Percentiles rank a stretch among this genome's conserved stretches.
phyloP scores from a whole-genome alignment of 2,329 filamentous ascomycete genomes.

The Sporothrix protearum region DNA sequence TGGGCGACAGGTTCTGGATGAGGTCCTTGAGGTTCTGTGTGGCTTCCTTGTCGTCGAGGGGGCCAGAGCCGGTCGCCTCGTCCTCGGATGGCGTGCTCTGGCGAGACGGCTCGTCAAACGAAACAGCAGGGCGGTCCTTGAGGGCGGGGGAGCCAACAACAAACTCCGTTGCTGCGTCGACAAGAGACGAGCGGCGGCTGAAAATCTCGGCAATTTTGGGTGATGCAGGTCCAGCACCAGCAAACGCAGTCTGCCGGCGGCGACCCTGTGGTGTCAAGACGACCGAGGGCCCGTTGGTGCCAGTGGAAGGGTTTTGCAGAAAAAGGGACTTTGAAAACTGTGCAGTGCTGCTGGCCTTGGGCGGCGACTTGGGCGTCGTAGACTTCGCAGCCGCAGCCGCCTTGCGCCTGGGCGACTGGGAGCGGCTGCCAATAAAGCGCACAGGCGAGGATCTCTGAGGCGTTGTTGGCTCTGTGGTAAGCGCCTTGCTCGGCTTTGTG shows the following conservation, averaged over 20 bases:
- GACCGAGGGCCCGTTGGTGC: conserved; percentile 59
- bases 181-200: conserved; percentile 67
- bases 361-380: conserved; percentile 31
- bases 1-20: conserved; percentile 74
- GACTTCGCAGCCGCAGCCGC: conserved; percentile 30
- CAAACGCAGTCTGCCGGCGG: conserved; percentile 62
- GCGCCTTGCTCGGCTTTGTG: background rate
- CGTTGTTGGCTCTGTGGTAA: conserved; percentile 22
- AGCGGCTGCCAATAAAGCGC: conserved; percentile 31
- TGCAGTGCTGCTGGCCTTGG: conserved; percentile 31
- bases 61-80: conserved; percentile 44
- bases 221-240: conserved; percentile 69
- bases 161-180: conserved; percentile 62
- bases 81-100: conserved; percentile 57
- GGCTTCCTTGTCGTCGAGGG: conserved; percentile 54
- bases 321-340: conserved; percentile 46
- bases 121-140: conserved; percentile 46
- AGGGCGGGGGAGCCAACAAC: conserved; percentile 46
- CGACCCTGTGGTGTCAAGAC: conserved; percentile 60
- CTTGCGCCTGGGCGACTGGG: conserved; percentile 32
- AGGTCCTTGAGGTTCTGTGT: conserved; percentile 69
- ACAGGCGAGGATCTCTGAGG: conserved; percentile 28
- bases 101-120: conserved; percentile 58
- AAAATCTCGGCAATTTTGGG: conserved; percentile 69
- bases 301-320: conserved; percentile 51